Conservation (phyloP, 2,329 filamentous ascomycete species). For the Colletotrichum cuscutae region DNA sequence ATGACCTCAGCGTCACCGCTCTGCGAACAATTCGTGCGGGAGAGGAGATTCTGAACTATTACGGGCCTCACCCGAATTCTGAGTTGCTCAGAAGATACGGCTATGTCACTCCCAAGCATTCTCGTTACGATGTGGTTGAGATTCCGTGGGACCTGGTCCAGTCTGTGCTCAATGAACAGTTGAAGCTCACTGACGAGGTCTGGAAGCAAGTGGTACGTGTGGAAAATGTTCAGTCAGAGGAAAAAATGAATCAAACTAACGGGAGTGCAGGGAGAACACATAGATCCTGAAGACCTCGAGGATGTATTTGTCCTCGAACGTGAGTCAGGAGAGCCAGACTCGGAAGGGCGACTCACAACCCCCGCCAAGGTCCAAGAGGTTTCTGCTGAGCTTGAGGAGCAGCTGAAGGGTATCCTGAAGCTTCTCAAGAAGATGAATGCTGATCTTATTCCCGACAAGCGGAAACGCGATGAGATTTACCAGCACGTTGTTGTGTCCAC, state of each 20-base stretch:
- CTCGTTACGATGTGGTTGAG: constrained; percentile 85
- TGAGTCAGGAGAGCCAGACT: constrained; percentile 61
- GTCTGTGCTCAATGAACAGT: constrained; percentile 51
- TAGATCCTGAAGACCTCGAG: constrained; percentile 76
- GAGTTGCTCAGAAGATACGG: constrained; percentile 88
- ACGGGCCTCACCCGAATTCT: constrained; percentile 83
- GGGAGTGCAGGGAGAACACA: constrained; percentile 44
- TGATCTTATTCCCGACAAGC: constrained; percentile 58
- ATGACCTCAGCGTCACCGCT: constrained; percentile 75
- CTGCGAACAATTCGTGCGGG: constrained; percentile 75
- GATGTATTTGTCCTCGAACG: constrained; percentile 78
- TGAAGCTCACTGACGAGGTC: constrained; percentile 49
- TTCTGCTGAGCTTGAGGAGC: constrained; percentile 62
- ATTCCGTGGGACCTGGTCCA: constrained; percentile 71
- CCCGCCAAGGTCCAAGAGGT: constrained; percentile 52
- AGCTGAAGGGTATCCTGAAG: constrained; percentile 62
- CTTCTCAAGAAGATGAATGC: constrained; percentile 56
- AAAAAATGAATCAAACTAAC: constrained; percentile 35
- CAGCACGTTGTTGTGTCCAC: constrained; percentile 51
- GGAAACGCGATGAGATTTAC: constrained; percentile 58
- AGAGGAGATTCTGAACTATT: constrained; percentile 88
- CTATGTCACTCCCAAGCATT: constrained; percentile 83
- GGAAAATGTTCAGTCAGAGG: constrained; percentile 32
- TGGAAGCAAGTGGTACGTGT: constrained; percentile 56
- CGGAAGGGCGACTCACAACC: constrained; percentile 55